A percentile compares a stretch with the other conserved stretches of the same genome.
These are phyloP conservation scores for Monilinia laxa DNA, from an alignment of 2,329 filamentous ascomycete genomes.

Conservation along the genomic window DNA sequence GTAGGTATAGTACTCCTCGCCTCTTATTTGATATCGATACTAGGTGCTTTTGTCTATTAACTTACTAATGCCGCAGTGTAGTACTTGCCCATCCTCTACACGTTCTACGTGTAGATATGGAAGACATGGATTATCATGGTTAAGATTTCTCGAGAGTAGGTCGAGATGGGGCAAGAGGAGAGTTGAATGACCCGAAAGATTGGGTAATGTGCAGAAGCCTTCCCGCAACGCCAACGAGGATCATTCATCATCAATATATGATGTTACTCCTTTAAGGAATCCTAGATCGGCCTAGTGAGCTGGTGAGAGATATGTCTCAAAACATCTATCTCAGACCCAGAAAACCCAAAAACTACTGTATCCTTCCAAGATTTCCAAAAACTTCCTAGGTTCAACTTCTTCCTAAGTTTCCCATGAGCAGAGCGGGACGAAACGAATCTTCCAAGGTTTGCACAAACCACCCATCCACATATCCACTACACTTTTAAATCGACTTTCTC, in stretches of 20 bases:
- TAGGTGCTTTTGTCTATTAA: background rate
- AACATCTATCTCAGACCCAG: conserved; percentile 17
- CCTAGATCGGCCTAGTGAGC: conserved; percentile 1
- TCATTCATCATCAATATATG: conserved; percentile 22
- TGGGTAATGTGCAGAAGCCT: conserved; percentile 24
- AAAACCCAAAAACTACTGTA: background rate
- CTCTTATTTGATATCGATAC: conserved; percentile 6
- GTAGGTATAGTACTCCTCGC: conserved; percentile 5
- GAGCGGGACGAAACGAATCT: conserved; percentile 22
- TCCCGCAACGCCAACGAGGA: conserved; percentile 25
- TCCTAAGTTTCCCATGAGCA: conserved; percentile 15
- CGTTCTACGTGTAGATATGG: background rate
- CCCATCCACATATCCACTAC: background rate
- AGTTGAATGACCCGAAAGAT: conserved; percentile 23
- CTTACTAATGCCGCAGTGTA: background rate
- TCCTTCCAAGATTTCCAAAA: conserved; percentile 7
- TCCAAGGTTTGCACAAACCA: conserved; percentile 21
- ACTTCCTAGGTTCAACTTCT: conserved; percentile 12
- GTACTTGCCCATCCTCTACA: background rate
- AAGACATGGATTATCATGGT: background rate
- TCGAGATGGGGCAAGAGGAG: background rate
- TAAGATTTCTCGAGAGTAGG: background rate
- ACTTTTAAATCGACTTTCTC: conserved; percentile 1
- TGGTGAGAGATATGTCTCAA: conserved; percentile 18
- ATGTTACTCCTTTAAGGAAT: conserved; percentile 13